Evolutionary conservation across 2,329 filamentous ascomycete genomes (phyloP), one percentile per base, ranked within the genome.

Genomic region (Sporothrix phasma): DNA sequence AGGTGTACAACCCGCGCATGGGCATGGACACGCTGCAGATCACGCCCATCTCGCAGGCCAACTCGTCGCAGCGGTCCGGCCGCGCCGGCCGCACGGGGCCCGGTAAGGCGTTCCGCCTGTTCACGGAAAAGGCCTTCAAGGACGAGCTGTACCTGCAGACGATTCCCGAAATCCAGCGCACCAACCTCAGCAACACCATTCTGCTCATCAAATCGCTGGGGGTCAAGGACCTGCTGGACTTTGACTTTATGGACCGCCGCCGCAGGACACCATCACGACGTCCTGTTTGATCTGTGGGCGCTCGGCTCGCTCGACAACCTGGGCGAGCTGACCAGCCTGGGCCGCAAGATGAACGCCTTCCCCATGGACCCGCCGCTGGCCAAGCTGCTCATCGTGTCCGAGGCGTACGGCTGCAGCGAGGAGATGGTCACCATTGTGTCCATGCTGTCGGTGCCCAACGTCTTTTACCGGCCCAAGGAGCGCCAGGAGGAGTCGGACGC

Each of bases 21-120:
- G 94, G 94, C 64, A 99, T 99, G 94, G 94, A 99, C 72, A 97
- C 93, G 0, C 83, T 99, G 15, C 94, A 97, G 72, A 96, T 99
- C 69, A 99, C 94, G 0, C 94, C 94, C 0, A 95, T 99, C 62
- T 97, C 92, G 2, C 94, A 99, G 74, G 94, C 94, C 69, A 99
- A 99, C 74, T 88, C 92, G 4, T 92, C 89, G 3, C 94, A 99
- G 73, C 86, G 94, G 71, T 93, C 94, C 46, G 94, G 94, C 65
- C 89, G 94, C 73, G 94, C 94, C 51, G 94, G 94, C 19, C 85
- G 94, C 70, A 99, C 95, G 7, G 94, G 94, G 0, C 94, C 94
- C 1, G 94, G 95, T 65, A 97, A 97, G 74, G 91, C 92, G 0
- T 99, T 94, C 73, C 89, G 94, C 65, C 81, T 99, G 0, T 99